Percentiles rank a stretch among this genome's conserved stretches.
These are phyloP conservation scores for Kodamaea lidongshanica DNA, from an alignment of 805 yeast genomes.

Conservation along the genomic window DNA sequence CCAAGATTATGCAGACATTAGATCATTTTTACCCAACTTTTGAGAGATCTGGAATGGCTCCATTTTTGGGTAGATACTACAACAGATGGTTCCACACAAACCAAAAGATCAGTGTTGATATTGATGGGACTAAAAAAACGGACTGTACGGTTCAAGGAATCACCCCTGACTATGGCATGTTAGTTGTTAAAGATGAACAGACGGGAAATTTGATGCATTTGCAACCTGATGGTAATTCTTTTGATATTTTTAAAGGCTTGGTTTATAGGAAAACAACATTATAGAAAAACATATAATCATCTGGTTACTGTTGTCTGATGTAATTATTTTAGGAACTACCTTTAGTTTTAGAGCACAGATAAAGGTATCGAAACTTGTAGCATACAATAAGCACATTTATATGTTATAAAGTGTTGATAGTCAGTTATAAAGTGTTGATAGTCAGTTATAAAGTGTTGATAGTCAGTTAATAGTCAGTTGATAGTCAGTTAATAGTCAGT, in stretches of 20 bases:
- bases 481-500: too few relatives aligned
- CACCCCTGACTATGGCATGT: constrained; percentile 75
- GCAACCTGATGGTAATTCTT: constrained; percentile 97
- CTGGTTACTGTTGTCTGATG: too few relatives aligned
- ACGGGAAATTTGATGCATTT: constrained; percentile 52
- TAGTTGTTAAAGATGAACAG: constrained; percentile 63
- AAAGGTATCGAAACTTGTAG: too few relatives aligned
- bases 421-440: too few relatives aligned
- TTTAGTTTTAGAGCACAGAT: too few relatives aligned
- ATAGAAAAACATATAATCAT: too few relatives aligned
- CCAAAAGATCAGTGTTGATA: constrained; percentile 58
- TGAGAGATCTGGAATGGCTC: constrained; percentile 55
- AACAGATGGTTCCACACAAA: constrained; percentile 77
- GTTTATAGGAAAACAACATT: constrained; percentile 53
- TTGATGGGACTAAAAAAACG: constrained; percentile 31
- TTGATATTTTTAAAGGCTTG: constrained; percentile 88
- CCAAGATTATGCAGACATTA: constrained; percentile 60
- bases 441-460: too few relatives aligned
- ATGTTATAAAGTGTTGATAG: too few relatives aligned
- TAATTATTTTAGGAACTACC: too few relatives aligned
- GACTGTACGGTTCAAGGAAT: constrained; percentile 71
- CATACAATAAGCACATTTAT: too few relatives aligned
- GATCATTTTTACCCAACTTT: constrained; percentile 59
- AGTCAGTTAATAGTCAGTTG: too few relatives aligned
- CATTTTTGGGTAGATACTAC: constrained; percentile 68